These are phyloP conservation scores for Calonectria fujianensis DNA, from an alignment of 2,329 filamentous ascomycete genomes.

Conservation along the genomic window DNA sequence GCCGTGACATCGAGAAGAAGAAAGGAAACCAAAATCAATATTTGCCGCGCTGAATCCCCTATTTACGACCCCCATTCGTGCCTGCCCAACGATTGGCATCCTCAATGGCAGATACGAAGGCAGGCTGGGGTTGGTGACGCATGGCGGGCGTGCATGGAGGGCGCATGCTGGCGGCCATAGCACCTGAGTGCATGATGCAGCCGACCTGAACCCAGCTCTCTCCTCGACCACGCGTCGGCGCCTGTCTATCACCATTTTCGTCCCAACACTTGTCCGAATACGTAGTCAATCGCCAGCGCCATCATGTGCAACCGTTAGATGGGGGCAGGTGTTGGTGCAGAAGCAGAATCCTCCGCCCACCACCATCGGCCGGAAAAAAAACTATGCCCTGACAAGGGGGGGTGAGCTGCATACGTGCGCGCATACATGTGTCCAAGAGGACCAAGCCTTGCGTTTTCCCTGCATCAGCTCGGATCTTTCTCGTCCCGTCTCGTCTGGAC, in stretches of 20 bases:
- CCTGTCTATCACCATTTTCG: not conserved
- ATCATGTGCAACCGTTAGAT: conserved; percentile 15
- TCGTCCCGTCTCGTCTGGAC: conserved; percentile 22
- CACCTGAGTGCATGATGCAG: conserved; percentile 29
- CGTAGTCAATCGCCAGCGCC: conserved; percentile 1
- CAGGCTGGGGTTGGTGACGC: conserved; percentile 25
- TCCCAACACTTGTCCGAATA: conserved; percentile 22
- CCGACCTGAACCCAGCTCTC: conserved; percentile 21
- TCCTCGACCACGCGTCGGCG: conserved; percentile 17
- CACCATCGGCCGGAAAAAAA: not conserved
- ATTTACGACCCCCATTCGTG: not conserved
- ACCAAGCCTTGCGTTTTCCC: conserved; percentile 4
- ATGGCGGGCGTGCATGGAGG: conserved; percentile 25
- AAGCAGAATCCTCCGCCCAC: conserved; percentile 14
- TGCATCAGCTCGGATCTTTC: conserved; percentile 24
- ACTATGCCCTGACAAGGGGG: conserved; percentile 9
- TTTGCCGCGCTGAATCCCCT: conserved; percentile 9
- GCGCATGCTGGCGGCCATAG: conserved; percentile 22
- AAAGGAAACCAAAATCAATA: not conserved
- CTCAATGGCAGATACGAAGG: conserved; percentile 24
- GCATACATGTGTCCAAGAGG: conserved; percentile 1
- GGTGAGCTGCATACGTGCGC: not conserved
- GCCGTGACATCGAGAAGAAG: conserved; percentile 10
- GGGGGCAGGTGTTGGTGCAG: conserved; percentile 14
- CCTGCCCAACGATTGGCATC: conserved; percentile 20